Evolutionary conservation across 345 rosid genomes (phyloP).

Genomic region (Citrus cavaleriei): DNA sequence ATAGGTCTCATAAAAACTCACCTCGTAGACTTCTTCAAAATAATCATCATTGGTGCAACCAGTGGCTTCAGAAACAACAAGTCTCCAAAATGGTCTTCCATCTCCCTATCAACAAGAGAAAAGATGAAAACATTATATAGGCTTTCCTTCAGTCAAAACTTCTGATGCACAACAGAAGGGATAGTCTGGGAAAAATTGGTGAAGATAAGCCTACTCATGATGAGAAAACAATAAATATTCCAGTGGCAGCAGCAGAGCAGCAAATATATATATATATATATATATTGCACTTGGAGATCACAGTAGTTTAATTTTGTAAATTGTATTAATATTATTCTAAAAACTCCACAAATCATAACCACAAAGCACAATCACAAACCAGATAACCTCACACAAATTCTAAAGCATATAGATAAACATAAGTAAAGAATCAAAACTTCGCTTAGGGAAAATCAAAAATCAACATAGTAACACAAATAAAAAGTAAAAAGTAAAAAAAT

Average conservation of each 20-base stretch:
- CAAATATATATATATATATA: no score
- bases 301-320: neutral
- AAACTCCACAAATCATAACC: neutral
- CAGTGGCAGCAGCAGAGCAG: no score
- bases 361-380: no score
- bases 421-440: no score
- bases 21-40: conserved; percentile 88
- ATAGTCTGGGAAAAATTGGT: neutral
- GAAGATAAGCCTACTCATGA: neutral
- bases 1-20: conserved; percentile 16
- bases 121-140: neutral
- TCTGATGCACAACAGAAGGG: neutral
- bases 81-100: conserved; percentile 87
- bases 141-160: conserved; percentile 3
- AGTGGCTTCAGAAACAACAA: conserved; percentile 79
- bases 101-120: conserved; percentile 54
- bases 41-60: conserved; percentile 65
- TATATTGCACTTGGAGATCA: neutral
- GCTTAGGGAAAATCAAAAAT: no score
- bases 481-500: no score
- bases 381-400: no score
- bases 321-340: no score
- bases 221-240: neutral
- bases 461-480: no score
- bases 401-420: no score